Evolutionary conservation across 2,329 filamentous ascomycete genomes (phyloP).

Genomic region (Colletotrichum sidae): DNA sequence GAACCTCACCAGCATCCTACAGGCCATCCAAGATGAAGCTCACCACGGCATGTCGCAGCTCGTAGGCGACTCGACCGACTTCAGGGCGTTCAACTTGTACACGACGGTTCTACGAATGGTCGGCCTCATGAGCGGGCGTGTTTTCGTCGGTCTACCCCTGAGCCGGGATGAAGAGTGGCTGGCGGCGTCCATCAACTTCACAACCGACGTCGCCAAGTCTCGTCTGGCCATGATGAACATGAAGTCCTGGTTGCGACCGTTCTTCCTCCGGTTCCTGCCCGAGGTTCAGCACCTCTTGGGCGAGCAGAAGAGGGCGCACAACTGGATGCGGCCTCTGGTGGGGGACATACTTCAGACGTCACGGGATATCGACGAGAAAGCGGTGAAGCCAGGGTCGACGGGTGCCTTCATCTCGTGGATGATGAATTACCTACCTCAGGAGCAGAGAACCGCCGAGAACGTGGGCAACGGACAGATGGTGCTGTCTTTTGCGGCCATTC

Average conservation of each 20-base stretch:
- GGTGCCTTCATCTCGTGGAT: slow-evolving; percentile 54
- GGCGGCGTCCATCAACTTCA: slow-evolving; percentile 43
- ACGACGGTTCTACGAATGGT: slow-evolving; percentile 42
- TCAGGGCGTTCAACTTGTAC: slow-evolving; percentile 40
- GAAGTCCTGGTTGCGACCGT: slow-evolving; percentile 23
- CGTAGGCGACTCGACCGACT: slow-evolving; percentile 27
- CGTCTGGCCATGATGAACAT: slow-evolving; percentile 12
- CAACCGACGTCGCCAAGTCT: slow-evolving; percentile 36
- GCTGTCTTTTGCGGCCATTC: slow-evolving; percentile 49
- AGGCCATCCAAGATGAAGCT: slow-evolving; percentile 31
- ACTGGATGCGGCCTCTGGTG: slow-evolving; percentile 28
- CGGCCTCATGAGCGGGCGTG: slow-evolving; percentile 42
- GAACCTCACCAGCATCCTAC: slow-evolving; percentile 11
- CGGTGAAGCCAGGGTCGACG: slow-evolving; percentile 46
- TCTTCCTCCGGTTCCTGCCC: slow-evolving; percentile 18
- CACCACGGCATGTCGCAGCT: slow-evolving; percentile 22
- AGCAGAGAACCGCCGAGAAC: slow-evolving; percentile 6
- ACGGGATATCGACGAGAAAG: slow-evolving; percentile 21
- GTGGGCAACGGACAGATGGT: slow-evolving; percentile 28
- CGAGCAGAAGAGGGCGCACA: slow-evolving; percentile 14
- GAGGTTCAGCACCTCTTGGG: slow-evolving; percentile 18
- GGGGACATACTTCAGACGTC: slow-evolving; percentile 8
- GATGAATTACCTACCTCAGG: slow-evolving; percentile 44
- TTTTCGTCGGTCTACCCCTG: slow-evolving; percentile 45
- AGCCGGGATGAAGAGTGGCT: slow-evolving; percentile 45